Evolutionary conservation across 1,139 yeast genomes (phyloP).

Genomic region (Blastobotrys persicus): DNA sequence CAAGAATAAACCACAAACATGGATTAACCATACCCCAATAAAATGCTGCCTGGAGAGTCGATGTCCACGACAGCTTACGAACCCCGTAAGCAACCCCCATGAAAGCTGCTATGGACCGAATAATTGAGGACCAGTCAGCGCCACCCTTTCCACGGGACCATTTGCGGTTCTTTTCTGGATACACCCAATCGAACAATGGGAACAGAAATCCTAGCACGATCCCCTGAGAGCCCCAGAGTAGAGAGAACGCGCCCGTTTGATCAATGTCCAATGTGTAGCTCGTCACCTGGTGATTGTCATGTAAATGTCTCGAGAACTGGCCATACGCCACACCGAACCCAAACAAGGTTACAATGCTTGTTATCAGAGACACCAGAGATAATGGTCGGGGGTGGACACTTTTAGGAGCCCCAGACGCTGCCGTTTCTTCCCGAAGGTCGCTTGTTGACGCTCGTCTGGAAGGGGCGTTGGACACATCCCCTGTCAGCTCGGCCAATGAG

Average conservation of each 20-base stretch:
- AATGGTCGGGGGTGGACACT: background rate
- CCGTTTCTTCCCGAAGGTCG: background rate
- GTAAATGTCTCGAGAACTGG: slow-evolving; percentile 35
- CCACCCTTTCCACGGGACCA: slow-evolving; percentile 28
- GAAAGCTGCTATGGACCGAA: slow-evolving; percentile 70
- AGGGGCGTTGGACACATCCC: slow-evolving; percentile 30
- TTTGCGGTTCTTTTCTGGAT: slow-evolving; percentile 37
- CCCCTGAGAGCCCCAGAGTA: slow-evolving; percentile 54
- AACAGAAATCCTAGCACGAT: slow-evolving; percentile 59
- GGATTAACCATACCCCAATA: slow-evolving; percentile 77
- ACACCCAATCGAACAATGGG: slow-evolving; percentile 56
- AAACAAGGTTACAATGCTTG: slow-evolving; percentile 28
- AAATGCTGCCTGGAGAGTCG: slow-evolving; percentile 70
- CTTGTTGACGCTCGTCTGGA: background rate
- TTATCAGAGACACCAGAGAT: background rate
- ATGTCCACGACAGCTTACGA: slow-evolving; percentile 75
- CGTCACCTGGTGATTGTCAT: slow-evolving; percentile 37
- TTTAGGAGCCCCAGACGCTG: background rate
- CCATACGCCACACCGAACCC: slow-evolving; percentile 38
- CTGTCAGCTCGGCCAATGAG: slow-evolving; percentile 39
- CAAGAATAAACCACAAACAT: slow-evolving; percentile 75
- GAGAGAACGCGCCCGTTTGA: slow-evolving; percentile 26
- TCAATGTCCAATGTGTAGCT: slow-evolving; percentile 32
- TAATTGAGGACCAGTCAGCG: slow-evolving; percentile 43
- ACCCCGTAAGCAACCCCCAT: slow-evolving; percentile 83